A percentile compares a stretch with the other conserved stretches of the same genome.
phyloP scores from a whole-genome alignment of 2,329 filamentous ascomycete species.

The Elsinoe fawcettii region DNA sequence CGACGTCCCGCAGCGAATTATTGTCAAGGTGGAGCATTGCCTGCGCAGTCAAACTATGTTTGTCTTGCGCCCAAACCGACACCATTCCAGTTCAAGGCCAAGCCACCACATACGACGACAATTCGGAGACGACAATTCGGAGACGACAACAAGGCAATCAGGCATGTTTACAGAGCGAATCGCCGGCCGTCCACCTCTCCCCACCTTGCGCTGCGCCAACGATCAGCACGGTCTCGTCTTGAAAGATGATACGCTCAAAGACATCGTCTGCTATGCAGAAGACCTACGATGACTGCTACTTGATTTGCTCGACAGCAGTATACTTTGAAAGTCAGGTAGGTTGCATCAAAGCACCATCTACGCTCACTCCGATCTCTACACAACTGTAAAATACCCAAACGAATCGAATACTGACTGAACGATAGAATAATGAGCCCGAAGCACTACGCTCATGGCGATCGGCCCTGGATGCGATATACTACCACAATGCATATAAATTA shows the following conservation, averaged over 20 bases:
- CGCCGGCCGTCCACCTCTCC: not conserved
- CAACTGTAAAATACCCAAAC: not conserved
- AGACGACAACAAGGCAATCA: conserved; percentile 1
- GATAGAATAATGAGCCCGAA: conserved; percentile 80
- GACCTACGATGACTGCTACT: conserved; percentile 93
- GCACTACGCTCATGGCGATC: conserved; percentile 84
- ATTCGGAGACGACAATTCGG: not conserved
- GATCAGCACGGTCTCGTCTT: not conserved
- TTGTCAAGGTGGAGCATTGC: not conserved
- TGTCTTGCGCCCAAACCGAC: not conserved
- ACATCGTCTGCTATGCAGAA: conserved; percentile 75
- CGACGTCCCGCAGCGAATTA: conserved; percentile 8
- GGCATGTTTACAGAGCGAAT: not conserved
- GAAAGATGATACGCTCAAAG: conserved; percentile 49
- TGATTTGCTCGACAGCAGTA: conserved; percentile 89
- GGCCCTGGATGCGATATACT: conserved; percentile 81
- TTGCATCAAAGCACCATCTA: not conserved
- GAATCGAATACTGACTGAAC: not conserved
- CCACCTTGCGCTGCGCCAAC: not conserved
- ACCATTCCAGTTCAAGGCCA: not conserved
- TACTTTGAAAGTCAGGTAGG: conserved; percentile 89
- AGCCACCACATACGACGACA: conserved; percentile 1
- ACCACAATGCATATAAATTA: conserved; percentile 70
- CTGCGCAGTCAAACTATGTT: conserved; percentile 1
- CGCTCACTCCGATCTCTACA: not conserved